Evolutionary conservation across 202 grass and related monocot species (phyloP).

Genomic region (Hordeum pubiflorum): DNA sequence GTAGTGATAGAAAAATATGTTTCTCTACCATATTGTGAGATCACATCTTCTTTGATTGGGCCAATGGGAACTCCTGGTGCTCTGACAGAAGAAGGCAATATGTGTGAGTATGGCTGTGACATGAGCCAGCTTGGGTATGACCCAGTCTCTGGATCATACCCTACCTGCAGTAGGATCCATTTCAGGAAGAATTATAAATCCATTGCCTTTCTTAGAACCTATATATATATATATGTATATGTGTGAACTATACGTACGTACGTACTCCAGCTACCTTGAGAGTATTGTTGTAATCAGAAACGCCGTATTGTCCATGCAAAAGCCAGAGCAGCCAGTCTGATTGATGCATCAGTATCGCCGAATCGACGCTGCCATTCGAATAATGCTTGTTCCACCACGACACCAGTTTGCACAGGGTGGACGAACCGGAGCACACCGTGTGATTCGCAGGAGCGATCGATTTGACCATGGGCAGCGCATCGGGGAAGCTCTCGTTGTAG

Average conservation of each 20-base stretch:
- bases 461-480: slow-evolving; percentile 48
- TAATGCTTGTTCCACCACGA: slow-evolving; percentile 48
- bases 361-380: not conserved
- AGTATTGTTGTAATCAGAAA: slow-evolving; percentile 83
- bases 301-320: slow-evolving; percentile 57
- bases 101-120: slow-evolving; percentile 49
- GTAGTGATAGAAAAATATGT: not conserved
- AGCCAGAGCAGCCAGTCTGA: slow-evolving; percentile 87
- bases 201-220: not conserved
- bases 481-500: slow-evolving; percentile 66
- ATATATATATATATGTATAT: not conserved
- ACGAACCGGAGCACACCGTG: slow-evolving; percentile 58
- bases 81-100: slow-evolving; percentile 58
- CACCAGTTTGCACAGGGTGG: slow-evolving; percentile 79
- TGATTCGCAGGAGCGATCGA: slow-evolving; percentile 66
- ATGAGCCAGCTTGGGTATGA: slow-evolving; percentile 68
- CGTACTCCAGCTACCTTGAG: slow-evolving; percentile 37
- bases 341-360: slow-evolving; percentile 72
- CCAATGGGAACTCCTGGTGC: slow-evolving; percentile 49
- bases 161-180: slow-evolving; percentile 31
- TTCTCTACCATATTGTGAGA: slow-evolving; percentile 44
- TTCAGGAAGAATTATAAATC: not conserved
- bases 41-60: slow-evolving; percentile 48
- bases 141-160: slow-evolving; percentile 60
- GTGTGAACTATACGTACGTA: too few relatives aligned